These are phyloP conservation scores for Aspergillus diversus DNA, from an alignment of 495 filamentous ascomycete genomes.

Conservation along the genomic window DNA sequence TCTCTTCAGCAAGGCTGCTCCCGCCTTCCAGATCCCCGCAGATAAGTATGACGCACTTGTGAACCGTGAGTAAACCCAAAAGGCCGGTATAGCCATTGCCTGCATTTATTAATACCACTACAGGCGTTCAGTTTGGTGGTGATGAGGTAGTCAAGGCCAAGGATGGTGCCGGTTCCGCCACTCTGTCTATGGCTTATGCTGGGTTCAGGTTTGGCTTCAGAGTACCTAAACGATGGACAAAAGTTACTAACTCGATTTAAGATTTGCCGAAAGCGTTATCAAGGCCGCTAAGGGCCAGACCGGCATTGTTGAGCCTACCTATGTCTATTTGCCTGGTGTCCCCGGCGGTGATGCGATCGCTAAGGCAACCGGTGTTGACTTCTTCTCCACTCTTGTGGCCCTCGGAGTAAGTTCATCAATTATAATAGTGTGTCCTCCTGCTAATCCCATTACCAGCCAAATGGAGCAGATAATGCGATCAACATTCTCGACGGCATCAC, in stretches of 20 bases:
- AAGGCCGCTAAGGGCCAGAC: constrained; percentile 86
- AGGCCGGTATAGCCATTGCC: background rate
- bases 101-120: constrained; percentile 4
- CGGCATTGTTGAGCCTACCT: constrained; percentile 91
- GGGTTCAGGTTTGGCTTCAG: constrained; percentile 73
- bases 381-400: constrained; percentile 93
- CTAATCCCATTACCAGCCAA: constrained; percentile 56
- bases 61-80: constrained; percentile 63
- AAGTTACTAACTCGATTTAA: constrained; percentile 42
- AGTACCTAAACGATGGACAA: background rate
- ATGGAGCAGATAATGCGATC: constrained; percentile 78
- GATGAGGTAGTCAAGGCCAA: constrained; percentile 99
- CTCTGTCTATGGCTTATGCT: constrained; percentile 96
- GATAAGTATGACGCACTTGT: constrained; percentile 86
- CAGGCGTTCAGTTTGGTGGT: constrained; percentile 94
- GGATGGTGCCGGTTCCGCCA: constrained; percentile 92
- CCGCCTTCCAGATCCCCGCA: constrained; percentile 75
- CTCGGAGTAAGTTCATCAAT: constrained; percentile 73
- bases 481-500: constrained; percentile 76
- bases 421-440: background rate
- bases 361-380: constrained; percentile 83
- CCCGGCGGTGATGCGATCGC: constrained; percentile 81
- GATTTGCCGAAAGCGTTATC: constrained; percentile 91
- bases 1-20: constrained; percentile 88
- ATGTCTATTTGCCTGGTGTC: constrained; percentile 90